Percentiles rank a stretch among this genome's conserved stretches.
These are phyloP conservation scores for grape (Vitis vinifera) DNA, from an alignment of 164 flowering plant species.

Conservation along the genomic window ASM3070453v1 NC_081820.1:509501-510000, in stretches of 20 bases:
- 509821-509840: conserved; percentile 48
- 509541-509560: conserved; percentile 38
- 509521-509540: conserved; percentile 39
- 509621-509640: conserved; percentile 38
- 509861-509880: conserved; percentile 23
- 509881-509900: conserved; percentile 12
- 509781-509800: conserved; percentile 22
- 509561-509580: conserved; percentile 31
- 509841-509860: conserved; percentile 26
- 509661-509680: conserved; percentile 35
- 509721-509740: conserved; percentile 27
- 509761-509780: conserved; percentile 7
- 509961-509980: conserved; percentile 19
- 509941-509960: conserved; percentile 24
- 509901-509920: conserved; percentile 3
- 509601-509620: conserved; percentile 27
- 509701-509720: conserved; percentile 24
- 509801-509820: conserved; percentile 37
- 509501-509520: conserved; percentile 26
- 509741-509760: conserved; percentile 6
- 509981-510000: conserved; percentile 19
- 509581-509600: conserved; percentile 5
- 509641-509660: conserved; percentile 49
- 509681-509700: conserved; percentile 33
- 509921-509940: conserved; percentile 28